Evolutionary conservation across 306 rosid genomes (phyloP).

Genomic region (Arachis hypogaea): DNA sequence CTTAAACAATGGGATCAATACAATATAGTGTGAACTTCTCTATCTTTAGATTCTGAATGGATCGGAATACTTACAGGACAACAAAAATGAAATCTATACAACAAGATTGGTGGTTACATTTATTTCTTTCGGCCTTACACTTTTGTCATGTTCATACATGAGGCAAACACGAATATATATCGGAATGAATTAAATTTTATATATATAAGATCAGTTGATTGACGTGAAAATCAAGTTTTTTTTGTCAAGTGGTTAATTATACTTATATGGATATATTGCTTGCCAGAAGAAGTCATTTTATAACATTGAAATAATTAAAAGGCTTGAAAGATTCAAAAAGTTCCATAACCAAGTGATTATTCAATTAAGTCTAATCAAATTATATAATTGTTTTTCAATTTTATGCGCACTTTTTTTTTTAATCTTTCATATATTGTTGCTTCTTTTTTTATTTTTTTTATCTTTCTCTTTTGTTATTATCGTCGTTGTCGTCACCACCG

Average conservation of each 20-base stretch:
- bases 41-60: not conserved
- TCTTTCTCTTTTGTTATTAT: too few species aligned
- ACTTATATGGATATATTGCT: not conserved
- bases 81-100: not conserved
- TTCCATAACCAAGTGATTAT: too few species aligned
- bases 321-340: too few species aligned
- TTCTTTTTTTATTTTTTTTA: too few species aligned
- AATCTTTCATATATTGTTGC: too few species aligned
- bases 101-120: slow-evolving; percentile 7
- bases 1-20: not conserved
- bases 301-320: not conserved
- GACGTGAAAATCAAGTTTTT: slow-evolving; percentile 9
- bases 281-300: not conserved
- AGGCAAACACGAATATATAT: not conserved
- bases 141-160: not conserved
- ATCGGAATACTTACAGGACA: not conserved
- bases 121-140: slow-evolving; percentile 8
- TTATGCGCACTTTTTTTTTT: too few species aligned
- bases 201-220: not conserved
- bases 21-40: not conserved
- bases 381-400: too few species aligned
- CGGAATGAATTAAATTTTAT: not conserved
- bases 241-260: not conserved
- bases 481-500: too few species aligned
- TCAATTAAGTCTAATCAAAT: too few species aligned